Percentiles rank a stretch among this genome's conserved stretches.
These are phyloP conservation scores for Penicillium nordicum DNA, from an alignment of 2,329 filamentous ascomycete species.

Conservation along the genomic window DNA sequence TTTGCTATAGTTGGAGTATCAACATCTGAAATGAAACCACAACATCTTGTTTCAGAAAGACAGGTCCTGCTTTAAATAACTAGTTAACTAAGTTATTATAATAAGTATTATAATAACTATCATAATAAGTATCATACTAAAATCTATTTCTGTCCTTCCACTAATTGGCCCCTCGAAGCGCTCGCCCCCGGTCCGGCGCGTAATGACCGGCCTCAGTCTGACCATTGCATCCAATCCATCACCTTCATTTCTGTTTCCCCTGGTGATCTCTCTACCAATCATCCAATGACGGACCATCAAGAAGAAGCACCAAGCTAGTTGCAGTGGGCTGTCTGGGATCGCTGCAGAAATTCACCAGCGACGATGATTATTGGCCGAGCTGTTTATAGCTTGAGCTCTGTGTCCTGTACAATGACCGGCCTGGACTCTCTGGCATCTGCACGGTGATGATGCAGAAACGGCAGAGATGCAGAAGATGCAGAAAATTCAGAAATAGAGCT, in stretches of 20 bases:
- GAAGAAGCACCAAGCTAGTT: neutral
- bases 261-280: constrained; percentile 7
- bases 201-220: constrained; percentile 10
- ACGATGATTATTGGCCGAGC: constrained; percentile 12
- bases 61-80: neutral
- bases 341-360: constrained; percentile 12
- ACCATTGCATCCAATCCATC: constrained; percentile 10
- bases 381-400: constrained; percentile 4
- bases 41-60: neutral
- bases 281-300: constrained; percentile 8
- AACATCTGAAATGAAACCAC: no score
- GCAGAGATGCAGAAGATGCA: neutral
- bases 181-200: constrained; percentile 19
- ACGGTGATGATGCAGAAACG: constrained; percentile 3
- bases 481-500: constrained; percentile 11
- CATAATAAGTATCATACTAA: no score
- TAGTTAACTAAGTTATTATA: no score
- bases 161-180: constrained; percentile 18
- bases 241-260: neutral
- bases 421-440: constrained; percentile 1
- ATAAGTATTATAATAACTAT: no score
- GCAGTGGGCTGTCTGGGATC: constrained; percentile 17
- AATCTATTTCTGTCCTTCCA: constrained; percentile 17
- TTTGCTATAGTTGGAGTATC: no score
- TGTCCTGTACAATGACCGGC: neutral